Evolutionary conservation across 2,329 filamentous ascomycete species (phyloP), one percentile per base, ranked within the genome.

Genomic region (Fusarium udum): DNA sequence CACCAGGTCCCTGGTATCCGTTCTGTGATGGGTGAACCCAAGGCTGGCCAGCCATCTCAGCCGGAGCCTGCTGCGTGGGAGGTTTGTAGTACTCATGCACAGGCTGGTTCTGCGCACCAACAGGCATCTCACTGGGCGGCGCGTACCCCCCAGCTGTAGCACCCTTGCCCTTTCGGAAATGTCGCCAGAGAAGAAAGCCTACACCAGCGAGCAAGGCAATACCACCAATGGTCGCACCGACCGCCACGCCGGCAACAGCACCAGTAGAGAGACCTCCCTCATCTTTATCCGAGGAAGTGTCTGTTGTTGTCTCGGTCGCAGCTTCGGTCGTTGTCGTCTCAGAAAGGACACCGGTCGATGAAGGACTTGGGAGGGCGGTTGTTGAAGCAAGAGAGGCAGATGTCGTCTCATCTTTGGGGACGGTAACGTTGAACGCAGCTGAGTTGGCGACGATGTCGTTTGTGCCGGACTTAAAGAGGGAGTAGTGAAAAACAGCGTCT

Each of bases 221-320:
- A 3, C 76, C 77, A 7, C 67, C 77, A 1, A 78, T 20, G 3
- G 75, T 73, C 1, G 78, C 68, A 7, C 73, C 78, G 9, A 78
- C 76, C 1, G 75, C 78, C 10, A 79, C 68, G 12, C 78, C 78
- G 9, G 74, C 78, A 6, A 77, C 69, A 1, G 78, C 78, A 3
- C 78, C 78, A 0, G 59, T 74, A 2, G 76, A 75, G 4, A 79
- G 43, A 2, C 69, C 56, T 3, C 46, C 22, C 8, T 60, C 31
- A 6, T 45, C 45, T 18, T 59, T 55, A 2, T 24, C 4, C 2
- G 55, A 43, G 6, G 45, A 34, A 36, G 48, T n/a, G 10, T 58
- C 51, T 16, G 67, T 63, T 11, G 67, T 63, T 7, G 56, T 43
- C 4, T 69, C 62, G 18, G 59, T 34, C 8, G 48, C 20, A 2